Percentiles rank a stretch among this genome's conserved stretches.
phyloP scores from a whole-genome alignment of 305 asterid genomes.

The Lippia alba region DNA sequence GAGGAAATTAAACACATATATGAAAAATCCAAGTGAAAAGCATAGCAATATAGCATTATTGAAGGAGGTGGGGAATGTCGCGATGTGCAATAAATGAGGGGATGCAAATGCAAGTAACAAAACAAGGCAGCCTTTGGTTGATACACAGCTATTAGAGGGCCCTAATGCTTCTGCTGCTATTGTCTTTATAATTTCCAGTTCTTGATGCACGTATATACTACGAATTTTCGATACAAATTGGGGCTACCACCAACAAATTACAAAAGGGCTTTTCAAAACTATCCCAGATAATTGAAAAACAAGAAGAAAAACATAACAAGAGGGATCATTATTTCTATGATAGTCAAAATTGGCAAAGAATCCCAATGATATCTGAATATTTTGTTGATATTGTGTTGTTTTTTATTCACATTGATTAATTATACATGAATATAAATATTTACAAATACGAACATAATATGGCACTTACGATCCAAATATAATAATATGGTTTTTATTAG shows the following conservation, averaged over 20 bases:
- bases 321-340: too few relatives aligned
- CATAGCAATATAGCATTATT: conserved; percentile 49
- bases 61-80: conserved; percentile 49
- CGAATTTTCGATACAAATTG: neutral
- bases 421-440: too few relatives aligned
- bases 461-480: too few relatives aligned
- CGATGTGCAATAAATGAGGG: conserved; percentile 40
- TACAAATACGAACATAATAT: too few relatives aligned
- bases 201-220: neutral
- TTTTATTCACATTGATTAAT: too few relatives aligned
- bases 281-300: too few relatives aligned
- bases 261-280: neutral
- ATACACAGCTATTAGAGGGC: conserved; percentile 50
- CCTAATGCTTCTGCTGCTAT: conserved; percentile 34
- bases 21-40: conserved; percentile 33
- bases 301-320: too few relatives aligned
- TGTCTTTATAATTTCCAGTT: conserved; percentile 9
- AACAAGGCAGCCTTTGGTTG: conserved; percentile 38
- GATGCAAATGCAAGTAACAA: conserved; percentile 31
- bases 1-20: conserved; percentile 1
- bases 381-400: too few relatives aligned
- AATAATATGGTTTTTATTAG: too few relatives aligned
- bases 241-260: neutral
- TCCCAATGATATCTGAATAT: too few relatives aligned
- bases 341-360: too few relatives aligned